Percentiles rank a stretch among this genome's conserved stretches.
phyloP scores from a whole-genome alignment of 106 monocot species.

The Allium cepa region DNA sequence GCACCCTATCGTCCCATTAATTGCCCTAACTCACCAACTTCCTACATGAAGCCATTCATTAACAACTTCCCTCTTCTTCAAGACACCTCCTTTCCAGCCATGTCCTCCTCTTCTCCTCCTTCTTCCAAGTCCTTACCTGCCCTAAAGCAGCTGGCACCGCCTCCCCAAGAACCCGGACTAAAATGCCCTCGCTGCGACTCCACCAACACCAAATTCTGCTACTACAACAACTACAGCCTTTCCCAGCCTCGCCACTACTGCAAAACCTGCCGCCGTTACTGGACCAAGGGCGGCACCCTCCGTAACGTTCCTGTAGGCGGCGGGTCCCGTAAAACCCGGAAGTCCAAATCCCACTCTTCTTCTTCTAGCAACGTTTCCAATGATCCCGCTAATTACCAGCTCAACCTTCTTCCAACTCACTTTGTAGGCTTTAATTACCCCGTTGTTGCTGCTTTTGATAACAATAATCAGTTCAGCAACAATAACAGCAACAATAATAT shows the following conservation, averaged over 20 bases:
- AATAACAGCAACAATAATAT: conserved; percentile 9
- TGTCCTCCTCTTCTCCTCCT: not conserved
- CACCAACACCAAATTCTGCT: conserved; percentile 72
- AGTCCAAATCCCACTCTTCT: conserved; percentile 10
- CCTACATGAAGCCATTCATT: conserved; percentile 19
- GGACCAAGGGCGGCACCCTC: conserved; percentile 53
- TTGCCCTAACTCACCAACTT: conserved; percentile 1
- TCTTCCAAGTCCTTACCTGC: not conserved
- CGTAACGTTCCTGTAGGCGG: conserved; percentile 55
- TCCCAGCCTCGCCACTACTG: conserved; percentile 55
- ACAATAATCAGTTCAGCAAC: not conserved
- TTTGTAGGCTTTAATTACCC: conserved; percentile 10
- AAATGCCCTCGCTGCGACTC: conserved; percentile 69
- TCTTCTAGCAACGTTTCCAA: conserved; percentile 5
- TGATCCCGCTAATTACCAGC: conserved; percentile 8
- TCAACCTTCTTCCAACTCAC: not conserved
- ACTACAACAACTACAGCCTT: conserved; percentile 74
- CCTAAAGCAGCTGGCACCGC: not conserved
- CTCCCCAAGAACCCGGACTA: conserved; percentile 30
- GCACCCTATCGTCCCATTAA: conserved; percentile 3
- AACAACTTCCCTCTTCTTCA: conserved; percentile 11
- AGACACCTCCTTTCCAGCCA: not conserved
- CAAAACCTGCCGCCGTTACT: conserved; percentile 53
- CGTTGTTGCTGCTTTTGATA: not conserved
- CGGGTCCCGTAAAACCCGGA: conserved; percentile 42